Evolutionary conservation across 116 monocot genomes (phyloP), one percentile per base, ranked within the genome.

Genomic region (Trichopus zeylanicus): DNA sequence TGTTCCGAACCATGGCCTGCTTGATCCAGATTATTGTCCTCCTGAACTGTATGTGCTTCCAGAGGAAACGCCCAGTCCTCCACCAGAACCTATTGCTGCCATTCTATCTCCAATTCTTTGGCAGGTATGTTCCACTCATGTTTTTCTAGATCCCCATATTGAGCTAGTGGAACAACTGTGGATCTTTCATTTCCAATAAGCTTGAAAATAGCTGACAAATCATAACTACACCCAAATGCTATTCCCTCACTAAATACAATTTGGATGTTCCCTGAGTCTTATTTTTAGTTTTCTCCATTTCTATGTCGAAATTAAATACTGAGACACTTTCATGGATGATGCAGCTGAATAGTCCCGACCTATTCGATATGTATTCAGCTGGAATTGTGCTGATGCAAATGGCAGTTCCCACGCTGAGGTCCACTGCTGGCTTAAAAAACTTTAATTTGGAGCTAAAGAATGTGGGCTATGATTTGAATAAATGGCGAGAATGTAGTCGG

Each of bases 351-450:
- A 85, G 85, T 56, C 93, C 93, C 3, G 93, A 93, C 53, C 68
- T 93, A 51, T 93, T 88, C 51, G 93, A 93, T 53, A 93, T 85
- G 77, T 88, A 88, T 70, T 93, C 93, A 20, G 93, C 88, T 20
- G 93, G 88, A 27, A 77, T 93, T 9, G 66, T 79, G 30, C 79
- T 93, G 2, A 75, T 93, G 88, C 93, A 93, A 79, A 93, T 93
- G 93, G 77, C 93, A 8, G 53, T 88, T 48, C 88, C 93, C 13
- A 59, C 47, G 4, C 55, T 93, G 64, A 75, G 88, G 57, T 70
- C 93, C 13, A 29, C 70, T 32, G 48, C 85, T 39, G 84, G 85
- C 37, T 72, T 93, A 32, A 93, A 73, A 73, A 84, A 81, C 32
- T 93, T 93, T 67, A 93, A 93, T 69, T 70, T 77, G 16, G 79